A percentile compares a stretch with the other conserved stretches of the same genome.
Evolutionary conservation across 2,329 filamentous ascomycete genomes (phyloP).

Genomic region (Monilinia aucupariae): DNA sequence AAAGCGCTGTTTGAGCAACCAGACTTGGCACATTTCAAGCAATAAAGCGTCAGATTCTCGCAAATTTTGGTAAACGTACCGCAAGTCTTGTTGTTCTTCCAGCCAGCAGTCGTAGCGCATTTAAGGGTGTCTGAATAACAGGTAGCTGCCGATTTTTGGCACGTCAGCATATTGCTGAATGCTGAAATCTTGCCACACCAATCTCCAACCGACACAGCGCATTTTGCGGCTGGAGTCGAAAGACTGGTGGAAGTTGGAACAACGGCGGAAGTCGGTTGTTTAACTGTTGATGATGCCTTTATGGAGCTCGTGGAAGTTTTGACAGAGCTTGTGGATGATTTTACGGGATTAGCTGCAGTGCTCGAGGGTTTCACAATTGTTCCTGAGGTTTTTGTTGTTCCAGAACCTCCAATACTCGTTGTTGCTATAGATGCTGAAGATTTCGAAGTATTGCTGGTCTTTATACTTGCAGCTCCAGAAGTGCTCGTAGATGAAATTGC

Average conservation of each 20-base stretch:
- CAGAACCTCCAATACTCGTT: background rate
- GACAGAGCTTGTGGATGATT: background rate
- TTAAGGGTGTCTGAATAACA: constrained; percentile 10
- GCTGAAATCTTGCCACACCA: constrained; percentile 13
- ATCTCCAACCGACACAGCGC: constrained; percentile 5
- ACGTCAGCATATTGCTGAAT: constrained; percentile 3
- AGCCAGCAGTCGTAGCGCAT: constrained; percentile 7
- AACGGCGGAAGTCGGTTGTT: background rate
- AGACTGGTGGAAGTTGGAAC: background rate
- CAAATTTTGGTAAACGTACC: constrained; percentile 6
- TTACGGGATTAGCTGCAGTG: background rate
- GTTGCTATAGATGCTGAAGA: background rate
- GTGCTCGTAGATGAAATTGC: background rate
- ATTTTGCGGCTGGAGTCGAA: background rate
- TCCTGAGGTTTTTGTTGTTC: background rate
- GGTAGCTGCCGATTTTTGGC: constrained; percentile 13
- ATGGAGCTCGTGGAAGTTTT: background rate
- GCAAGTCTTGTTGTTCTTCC: background rate
- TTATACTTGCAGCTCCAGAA: background rate
- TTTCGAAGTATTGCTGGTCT: background rate
- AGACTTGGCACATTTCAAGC: background rate
- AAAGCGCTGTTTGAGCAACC: constrained; percentile 8
- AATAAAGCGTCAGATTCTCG: constrained; percentile 12
- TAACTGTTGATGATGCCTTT: background rate
- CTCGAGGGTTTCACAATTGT: background rate